Conservation (phyloP, 1,284 basidiomycete species). For the Ceratobasidium papillatum region DNA sequence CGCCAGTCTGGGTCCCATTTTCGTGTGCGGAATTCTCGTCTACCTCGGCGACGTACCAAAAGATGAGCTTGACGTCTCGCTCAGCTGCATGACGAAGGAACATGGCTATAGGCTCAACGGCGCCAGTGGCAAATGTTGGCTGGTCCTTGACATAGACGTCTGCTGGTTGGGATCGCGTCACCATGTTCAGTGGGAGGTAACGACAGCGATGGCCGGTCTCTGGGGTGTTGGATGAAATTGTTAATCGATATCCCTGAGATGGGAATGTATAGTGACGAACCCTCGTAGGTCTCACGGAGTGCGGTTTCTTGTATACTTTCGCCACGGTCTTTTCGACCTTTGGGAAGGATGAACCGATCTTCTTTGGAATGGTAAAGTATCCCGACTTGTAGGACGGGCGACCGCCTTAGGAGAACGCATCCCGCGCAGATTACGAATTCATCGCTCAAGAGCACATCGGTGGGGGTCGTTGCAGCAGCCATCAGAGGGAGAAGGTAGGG, state of each 20-base stretch:
- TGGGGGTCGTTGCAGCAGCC: constrained; percentile 28
- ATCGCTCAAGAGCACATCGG: constrained; percentile 36
- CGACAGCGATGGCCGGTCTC: constrained; percentile 66
- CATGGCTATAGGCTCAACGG: constrained; percentile 33
- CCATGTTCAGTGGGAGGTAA: constrained; percentile 57
- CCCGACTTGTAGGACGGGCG: constrained; percentile 43
- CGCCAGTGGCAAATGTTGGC: constrained; percentile 28
- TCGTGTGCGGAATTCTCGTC: constrained; percentile 19
- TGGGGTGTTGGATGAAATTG: neutral
- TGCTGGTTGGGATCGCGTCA: constrained; percentile 41
- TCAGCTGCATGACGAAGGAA: constrained; percentile 30
- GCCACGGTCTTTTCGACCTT: constrained; percentile 66
- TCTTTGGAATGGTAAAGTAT: constrained; percentile 45
- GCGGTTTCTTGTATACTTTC: constrained; percentile 61
- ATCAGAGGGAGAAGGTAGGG: neutral
- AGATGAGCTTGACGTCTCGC: constrained; percentile 43
- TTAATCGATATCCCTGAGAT: neutral
- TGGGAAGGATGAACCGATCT: constrained; percentile 62
- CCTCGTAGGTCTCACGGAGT: constrained; percentile 64
- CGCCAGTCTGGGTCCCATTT: constrained; percentile 27
- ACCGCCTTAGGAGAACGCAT: constrained; percentile 43
- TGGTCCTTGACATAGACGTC: constrained; percentile 41
- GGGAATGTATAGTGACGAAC: neutral
- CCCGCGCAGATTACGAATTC: constrained; percentile 45
- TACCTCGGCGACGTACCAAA: constrained; percentile 45